Base-by-base conservation (phyloP, 2,329 filamentous ascomycete genomes). In the Didymella exigua region DNA sequence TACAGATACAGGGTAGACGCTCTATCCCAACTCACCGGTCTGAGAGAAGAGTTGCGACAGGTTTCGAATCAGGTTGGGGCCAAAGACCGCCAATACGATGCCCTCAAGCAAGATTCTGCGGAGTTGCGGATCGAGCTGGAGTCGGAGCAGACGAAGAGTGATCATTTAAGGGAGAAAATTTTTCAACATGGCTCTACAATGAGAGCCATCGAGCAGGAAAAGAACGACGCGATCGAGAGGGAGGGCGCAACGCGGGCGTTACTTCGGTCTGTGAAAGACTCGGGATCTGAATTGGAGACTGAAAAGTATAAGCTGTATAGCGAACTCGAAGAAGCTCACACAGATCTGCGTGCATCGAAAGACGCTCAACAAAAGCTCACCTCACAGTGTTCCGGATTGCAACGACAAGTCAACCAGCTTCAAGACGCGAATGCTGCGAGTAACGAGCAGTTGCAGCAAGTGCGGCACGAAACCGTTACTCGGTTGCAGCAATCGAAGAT, bases 161-260 rank as follows among this genome's bases (percentile, higher is more conserved):
- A 18, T 47, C 61, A 26, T 11, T 37, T 24, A 3, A 11, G 9
- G 3, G 7, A 13, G 4, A 52, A 67, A 23, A 5, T 63, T 5
- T 33, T 44, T 4, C 57, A 59, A 23, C 46, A 65, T 4, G 31
- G 56, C 4, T 51, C 50, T 10, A 41, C 29, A 2, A 50, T 65
- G 4, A 50, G 61, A 3, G 40, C 13, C 2, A 34, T 67, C 23
- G 49, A 53, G 5, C 53, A 57, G n/a, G 56, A 70, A 18, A 67
- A 10, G 7, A 23, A 9, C 21, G 44, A 19, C 11, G 46, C 9
- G 60, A 29, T 29, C 27, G 29, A 54, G 48, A 34, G 45, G 24
- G 26, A 33, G 4, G 38, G 26, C 4, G 24, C 5, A 34, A 19
- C 31, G 9, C 31, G 33, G 13, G 16, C 21, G 1, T 34, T n/a